A percentile compares a stretch with the other conserved stretches of the same genome.
Evolutionary conservation across 306 rosid genomes (phyloP).

Genomic region (Pyrus communis): DNA sequence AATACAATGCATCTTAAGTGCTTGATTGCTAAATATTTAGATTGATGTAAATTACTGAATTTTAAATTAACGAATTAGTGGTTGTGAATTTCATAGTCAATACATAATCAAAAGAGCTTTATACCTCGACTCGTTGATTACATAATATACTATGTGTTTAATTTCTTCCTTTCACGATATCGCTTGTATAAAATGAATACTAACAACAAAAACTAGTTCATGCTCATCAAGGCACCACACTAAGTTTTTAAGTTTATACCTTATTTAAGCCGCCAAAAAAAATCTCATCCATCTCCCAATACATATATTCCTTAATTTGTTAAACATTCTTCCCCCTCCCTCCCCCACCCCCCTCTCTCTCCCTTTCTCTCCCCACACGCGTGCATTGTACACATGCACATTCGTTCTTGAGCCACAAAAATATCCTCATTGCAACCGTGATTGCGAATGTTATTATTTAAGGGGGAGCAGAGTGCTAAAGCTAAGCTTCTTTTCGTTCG

Average conservation of each 20-base stretch:
- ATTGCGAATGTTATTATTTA: constrained; percentile 29
- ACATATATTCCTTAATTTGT: not conserved
- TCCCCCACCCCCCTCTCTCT: not conserved
- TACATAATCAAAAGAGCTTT: no score
- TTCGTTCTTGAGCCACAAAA: constrained; percentile 30
- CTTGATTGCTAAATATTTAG: no score
- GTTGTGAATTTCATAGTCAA: no score
- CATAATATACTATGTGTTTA: no score
- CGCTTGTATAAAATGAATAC: no score
- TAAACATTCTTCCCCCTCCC: not conserved
- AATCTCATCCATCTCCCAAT: constrained; percentile 4
- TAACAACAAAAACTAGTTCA: no score
- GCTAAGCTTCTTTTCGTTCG: constrained; percentile 4
- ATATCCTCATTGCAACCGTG: constrained; percentile 36
- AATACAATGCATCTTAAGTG: no score
- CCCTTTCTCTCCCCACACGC: constrained; percentile 35
- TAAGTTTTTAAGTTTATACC: not conserved
- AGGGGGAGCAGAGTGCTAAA: constrained; percentile 23
- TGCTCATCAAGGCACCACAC: not conserved
- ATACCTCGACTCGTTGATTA: no score
- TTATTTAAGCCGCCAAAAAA: not conserved
- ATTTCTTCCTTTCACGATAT: no score
- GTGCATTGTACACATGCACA: constrained; percentile 40
- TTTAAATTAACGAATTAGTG: no score
- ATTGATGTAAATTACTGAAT: no score